Evolutionary conservation across 2,329 filamentous ascomycete genomes (phyloP).

Genomic region (Fusarium pininemorale): DNA sequence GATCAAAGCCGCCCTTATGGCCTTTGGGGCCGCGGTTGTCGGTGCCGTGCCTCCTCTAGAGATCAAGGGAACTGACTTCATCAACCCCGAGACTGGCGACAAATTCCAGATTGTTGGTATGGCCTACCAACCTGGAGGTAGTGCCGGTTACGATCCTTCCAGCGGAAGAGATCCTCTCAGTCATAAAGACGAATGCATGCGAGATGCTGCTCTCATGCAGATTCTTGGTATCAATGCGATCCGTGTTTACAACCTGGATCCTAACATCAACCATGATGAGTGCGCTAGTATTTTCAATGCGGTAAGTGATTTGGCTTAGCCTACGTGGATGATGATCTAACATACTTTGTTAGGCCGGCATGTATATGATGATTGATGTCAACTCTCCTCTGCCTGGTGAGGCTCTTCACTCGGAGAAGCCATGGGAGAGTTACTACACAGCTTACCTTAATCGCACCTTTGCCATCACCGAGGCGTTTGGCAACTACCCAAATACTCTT

Average conservation of each 20-base stretch:
- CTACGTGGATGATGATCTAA: not conserved
- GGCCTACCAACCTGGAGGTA: conserved; percentile 75
- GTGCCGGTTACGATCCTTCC: conserved; percentile 66
- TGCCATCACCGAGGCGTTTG: conserved; percentile 73
- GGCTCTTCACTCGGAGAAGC: conserved; percentile 62
- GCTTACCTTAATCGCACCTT: conserved; percentile 73
- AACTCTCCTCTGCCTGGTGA: conserved; percentile 71
- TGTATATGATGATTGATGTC: conserved; percentile 75
- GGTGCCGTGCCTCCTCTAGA: conserved; percentile 66
- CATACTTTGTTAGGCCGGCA: conserved; percentile 59
- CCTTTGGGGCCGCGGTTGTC: conserved; percentile 62
- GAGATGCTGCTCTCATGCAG: conserved; percentile 74
- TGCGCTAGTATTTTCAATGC: conserved; percentile 75
- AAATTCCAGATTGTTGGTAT: conserved; percentile 73
- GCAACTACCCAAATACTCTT: conserved; percentile 73
- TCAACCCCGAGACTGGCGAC: conserved; percentile 66
- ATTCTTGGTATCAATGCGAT: conserved; percentile 72
- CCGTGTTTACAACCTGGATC: conserved; percentile 75
- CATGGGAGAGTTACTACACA: conserved; percentile 68
- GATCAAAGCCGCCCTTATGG: conserved; percentile 59
- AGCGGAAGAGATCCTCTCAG: conserved; percentile 68
- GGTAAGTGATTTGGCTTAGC: conserved; percentile 42
- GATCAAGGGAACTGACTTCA: conserved; percentile 66
- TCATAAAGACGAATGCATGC: conserved; percentile 65
- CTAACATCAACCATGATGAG: conserved; percentile 71